phyloP scores from a whole-genome alignment of 306 rosid species.

The Corylus avellana region DNA sequence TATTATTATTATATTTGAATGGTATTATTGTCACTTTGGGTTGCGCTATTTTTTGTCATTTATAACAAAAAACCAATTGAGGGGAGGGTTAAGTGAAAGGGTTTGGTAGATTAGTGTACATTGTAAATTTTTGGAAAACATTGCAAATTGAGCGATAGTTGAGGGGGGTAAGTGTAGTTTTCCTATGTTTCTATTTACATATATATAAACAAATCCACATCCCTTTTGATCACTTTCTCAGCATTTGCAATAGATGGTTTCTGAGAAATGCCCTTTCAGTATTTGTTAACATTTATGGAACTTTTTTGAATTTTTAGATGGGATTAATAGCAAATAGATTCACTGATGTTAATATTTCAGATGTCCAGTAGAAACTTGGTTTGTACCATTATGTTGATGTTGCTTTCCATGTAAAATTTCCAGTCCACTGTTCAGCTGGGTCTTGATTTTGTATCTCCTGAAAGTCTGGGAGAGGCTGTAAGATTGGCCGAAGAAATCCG shows the following conservation, averaged over 20 bases:
- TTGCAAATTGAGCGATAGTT: too few relatives aligned
- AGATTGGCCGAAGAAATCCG: slow-evolving; percentile 84
- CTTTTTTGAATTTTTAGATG: not conserved
- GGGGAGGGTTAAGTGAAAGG: too few relatives aligned
- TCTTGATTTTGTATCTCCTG: slow-evolving; percentile 97
- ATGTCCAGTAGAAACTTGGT: not conserved
- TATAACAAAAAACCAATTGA: too few relatives aligned
- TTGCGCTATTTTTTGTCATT: too few relatives aligned
- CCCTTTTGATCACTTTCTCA: not conserved
- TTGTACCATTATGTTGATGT: slow-evolving; percentile 8
- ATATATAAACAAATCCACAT: not conserved
- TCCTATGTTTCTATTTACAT: not conserved
- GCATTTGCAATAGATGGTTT: not conserved
- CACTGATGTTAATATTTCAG: not conserved
- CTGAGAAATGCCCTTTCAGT: not conserved
- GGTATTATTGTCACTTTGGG: too few relatives aligned
- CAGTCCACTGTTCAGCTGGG: slow-evolving; percentile 95
- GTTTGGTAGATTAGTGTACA: too few relatives aligned
- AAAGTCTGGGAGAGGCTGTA: slow-evolving; percentile 85
- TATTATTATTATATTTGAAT: too few relatives aligned
- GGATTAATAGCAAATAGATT: not conserved
- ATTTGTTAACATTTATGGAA: not conserved
- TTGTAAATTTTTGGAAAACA: too few relatives aligned
- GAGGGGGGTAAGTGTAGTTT: too few relatives aligned
- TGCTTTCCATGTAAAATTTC: slow-evolving; percentile 37